These are phyloP conservation scores for Neopestalotiopsis clavispora DNA, from an alignment of 2,329 filamentous ascomycete species.

Conservation along the genomic window DNA sequence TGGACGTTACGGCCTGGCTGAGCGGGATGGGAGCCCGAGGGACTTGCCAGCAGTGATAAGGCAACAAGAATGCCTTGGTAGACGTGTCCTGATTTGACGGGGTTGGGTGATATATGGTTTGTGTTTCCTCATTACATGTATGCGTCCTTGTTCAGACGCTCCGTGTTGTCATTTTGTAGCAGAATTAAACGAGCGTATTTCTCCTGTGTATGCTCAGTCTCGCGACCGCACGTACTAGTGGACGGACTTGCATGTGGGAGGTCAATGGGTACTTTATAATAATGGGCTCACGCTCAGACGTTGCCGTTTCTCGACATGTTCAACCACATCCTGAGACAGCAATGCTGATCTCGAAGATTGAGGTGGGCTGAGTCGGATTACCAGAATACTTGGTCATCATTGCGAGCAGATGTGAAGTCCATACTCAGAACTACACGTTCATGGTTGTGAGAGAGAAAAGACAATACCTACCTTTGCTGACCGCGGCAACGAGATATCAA, in stretches of 20 bases:
- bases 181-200: too few relatives aligned
- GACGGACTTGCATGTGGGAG: background rate
- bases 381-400: conserved; percentile 15
- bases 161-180: background rate
- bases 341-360: background rate
- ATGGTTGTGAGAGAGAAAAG: background rate
- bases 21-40: too few relatives aligned
- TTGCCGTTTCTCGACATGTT: conserved; percentile 13
- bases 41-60: too few relatives aligned
- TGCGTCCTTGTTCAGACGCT: too few relatives aligned
- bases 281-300: conserved; percentile 11
- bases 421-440: background rate
- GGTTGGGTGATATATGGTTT: too few relatives aligned
- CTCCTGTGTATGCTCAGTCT: too few relatives aligned
- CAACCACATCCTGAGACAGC: conserved; percentile 2
- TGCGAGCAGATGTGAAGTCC: background rate
- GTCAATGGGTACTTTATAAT: background rate
- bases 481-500: background rate
- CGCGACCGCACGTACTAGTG: background rate
- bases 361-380: conserved; percentile 15
- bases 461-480: background rate
- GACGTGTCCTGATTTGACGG: too few relatives aligned
- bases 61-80: too few relatives aligned
- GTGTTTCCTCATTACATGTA: too few relatives aligned
- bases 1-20: background rate